Evolutionary conservation across 1,284 basidiomycete species (phyloP), one percentile per base, ranked within the genome.

Genomic region (Puccinia hordei): DNA sequence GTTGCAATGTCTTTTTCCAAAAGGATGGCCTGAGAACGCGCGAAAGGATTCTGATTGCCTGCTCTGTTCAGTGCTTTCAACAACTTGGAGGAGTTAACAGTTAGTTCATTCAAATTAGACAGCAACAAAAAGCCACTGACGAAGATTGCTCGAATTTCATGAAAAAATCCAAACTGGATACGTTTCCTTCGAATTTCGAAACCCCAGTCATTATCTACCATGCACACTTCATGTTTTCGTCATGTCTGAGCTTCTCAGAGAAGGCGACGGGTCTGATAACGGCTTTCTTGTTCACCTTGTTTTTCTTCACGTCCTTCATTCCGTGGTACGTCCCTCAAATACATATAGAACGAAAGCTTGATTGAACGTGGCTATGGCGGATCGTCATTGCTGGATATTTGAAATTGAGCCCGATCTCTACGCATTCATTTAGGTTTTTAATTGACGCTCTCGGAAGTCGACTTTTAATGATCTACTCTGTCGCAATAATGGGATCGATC

Each of bases 61-160:
- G 85, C 77, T 83, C 84, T 2, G 85, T 86, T 72, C 86, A 86
- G 81, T 85, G 84, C 55, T 82, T 81, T 59, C 86, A 86, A 81
- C 86, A 86, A 82, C 82, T 86, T 44, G 83, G 83, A 17, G 85
- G 84, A 24, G 85, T 85, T 82, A 85, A 85, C 63, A 85, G 78
- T 80, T 2, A 78, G 76, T 24, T 30, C 49, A 51, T 30, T 2
- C 12, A 41, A 27, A 24, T 46, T 6, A 44, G 27, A 46, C 19
- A n/a, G 10, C 24, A 46, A 35, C 33, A 12, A 53, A 9, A 8
- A 24, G 35, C 53, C 22, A 55, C 17, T 15, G 10, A 61, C 61
- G 12, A 38, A 41, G 46, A 49, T 49, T 17, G 46, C 46, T 49
- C 12, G 4, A 24, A 15, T 59, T 30, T 24, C 10, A 49, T 12